These are phyloP conservation scores for Dentipellis fragilis DNA, from an alignment of 768 basidiomycete species.

Conservation along the genomic window DNA sequence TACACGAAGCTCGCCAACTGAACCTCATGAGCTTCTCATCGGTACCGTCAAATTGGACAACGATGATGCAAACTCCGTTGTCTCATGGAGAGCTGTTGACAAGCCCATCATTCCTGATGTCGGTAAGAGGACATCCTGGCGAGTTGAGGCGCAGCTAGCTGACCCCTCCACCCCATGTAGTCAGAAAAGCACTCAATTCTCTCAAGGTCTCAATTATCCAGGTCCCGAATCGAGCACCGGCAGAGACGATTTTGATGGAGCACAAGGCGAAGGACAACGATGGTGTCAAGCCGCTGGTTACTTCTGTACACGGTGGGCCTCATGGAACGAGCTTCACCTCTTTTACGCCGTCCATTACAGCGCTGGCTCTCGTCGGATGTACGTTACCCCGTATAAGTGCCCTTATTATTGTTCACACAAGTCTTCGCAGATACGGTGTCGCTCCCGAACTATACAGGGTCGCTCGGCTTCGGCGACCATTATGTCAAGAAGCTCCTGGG, in stretches of 20 bases:
- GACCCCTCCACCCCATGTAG: neutral
- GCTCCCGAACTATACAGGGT: slow-evolving; percentile 25
- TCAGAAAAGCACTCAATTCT: slow-evolving; percentile 5
- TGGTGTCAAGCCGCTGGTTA: slow-evolving; percentile 9
- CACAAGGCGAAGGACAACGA: slow-evolving; percentile 1
- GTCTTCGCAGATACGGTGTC: slow-evolving; percentile 15
- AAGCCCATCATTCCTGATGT: slow-evolving; percentile 6
- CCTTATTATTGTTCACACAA: neutral
- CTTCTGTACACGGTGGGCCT: slow-evolving; percentile 23
- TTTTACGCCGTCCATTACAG: slow-evolving; percentile 11
- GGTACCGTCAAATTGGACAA: slow-evolving; percentile 2
- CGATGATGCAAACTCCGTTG: neutral
- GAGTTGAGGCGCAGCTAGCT: neutral
- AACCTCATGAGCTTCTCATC: slow-evolving; percentile 15
- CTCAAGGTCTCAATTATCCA: slow-evolving; percentile 4
- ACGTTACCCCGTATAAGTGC: neutral
- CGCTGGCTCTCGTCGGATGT: slow-evolving; percentile 17
- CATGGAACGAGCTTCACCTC: slow-evolving; percentile 15
- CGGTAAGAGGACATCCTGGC: neutral
- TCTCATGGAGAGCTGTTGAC: slow-evolving; percentile 10
- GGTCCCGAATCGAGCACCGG: slow-evolving; percentile 10
- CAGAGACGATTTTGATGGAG: slow-evolving; percentile 11
- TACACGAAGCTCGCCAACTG: slow-evolving; percentile 11
- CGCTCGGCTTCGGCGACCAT: slow-evolving; percentile 22
- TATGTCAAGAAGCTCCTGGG: slow-evolving; percentile 21